Evolutionary conservation across 768 basidiomycete genomes (phyloP).

Genomic region (Mrakia frigida): DNA sequence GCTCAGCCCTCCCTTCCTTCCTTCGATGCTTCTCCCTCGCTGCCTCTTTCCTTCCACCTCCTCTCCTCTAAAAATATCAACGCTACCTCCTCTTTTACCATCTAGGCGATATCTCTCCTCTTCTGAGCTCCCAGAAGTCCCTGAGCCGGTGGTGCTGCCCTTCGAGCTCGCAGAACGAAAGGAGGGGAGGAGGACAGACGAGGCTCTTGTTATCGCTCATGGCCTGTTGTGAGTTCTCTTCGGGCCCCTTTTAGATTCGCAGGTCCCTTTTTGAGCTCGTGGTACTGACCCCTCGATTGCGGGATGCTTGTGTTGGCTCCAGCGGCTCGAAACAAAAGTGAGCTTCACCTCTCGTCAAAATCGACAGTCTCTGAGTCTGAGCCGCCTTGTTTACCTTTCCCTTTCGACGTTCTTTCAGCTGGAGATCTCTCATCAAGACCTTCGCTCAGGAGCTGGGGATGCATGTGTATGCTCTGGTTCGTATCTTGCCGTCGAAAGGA

Average conservation of each 20-base stretch:
- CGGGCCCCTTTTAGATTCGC: neutral
- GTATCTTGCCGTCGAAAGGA: too few species aligned
- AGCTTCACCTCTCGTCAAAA: neutral
- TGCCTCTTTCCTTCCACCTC: neutral
- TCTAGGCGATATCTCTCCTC: neutral
- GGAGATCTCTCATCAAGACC: constrained; percentile 71
- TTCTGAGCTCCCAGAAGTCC: constrained; percentile 8
- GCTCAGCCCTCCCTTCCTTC: constrained; percentile 1
- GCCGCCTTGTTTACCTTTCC: neutral
- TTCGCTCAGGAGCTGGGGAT: constrained; percentile 59
- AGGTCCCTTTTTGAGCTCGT: too few species aligned
- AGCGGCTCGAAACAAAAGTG: constrained; percentile 80
- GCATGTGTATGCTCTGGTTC: constrained; percentile 70
- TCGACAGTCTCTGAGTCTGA: neutral
- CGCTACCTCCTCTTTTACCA: neutral
- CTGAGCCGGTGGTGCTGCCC: constrained; percentile 17
- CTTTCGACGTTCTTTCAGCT: constrained; percentile 41
- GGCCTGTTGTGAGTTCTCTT: constrained; percentile 20
- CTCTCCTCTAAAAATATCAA: neutral
- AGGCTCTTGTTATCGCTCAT: constrained; percentile 26
- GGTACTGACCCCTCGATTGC: too few species aligned
- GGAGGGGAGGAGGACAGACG: neutral
- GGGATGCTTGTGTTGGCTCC: neutral
- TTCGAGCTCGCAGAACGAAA: constrained; percentile 22
- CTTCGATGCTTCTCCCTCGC: constrained; percentile 5